phyloP scores from a whole-genome alignment of 495 filamentous ascomycete genomes.

The Cladorrhinum samala region DNA sequence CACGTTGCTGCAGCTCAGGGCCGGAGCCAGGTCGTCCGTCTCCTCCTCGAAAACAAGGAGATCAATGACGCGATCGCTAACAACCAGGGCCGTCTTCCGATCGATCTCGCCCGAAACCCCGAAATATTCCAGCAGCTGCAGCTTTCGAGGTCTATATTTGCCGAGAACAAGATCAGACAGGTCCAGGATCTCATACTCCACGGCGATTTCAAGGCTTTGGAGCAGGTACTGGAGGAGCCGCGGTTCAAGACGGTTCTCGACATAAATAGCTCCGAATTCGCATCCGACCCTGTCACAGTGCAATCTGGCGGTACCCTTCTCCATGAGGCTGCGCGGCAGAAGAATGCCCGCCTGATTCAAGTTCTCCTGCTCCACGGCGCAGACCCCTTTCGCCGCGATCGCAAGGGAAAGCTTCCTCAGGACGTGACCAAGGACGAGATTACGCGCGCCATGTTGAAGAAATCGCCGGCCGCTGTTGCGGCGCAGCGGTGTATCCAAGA shows the following conservation, averaged over 20 bases:
- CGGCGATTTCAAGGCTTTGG: slow-evolving; percentile 68
- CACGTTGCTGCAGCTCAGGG: slow-evolving; percentile 84
- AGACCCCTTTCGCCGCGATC: slow-evolving; percentile 93
- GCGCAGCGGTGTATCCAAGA: slow-evolving; percentile 96
- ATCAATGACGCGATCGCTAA: slow-evolving; percentile 92
- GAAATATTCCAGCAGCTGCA: slow-evolving; percentile 96
- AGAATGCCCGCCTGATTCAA: slow-evolving; percentile 78
- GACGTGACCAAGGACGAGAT: slow-evolving; percentile 95
- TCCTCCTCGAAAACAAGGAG: slow-evolving; percentile 69
- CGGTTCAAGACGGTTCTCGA: slow-evolving; percentile 79
- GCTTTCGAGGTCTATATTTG: slow-evolving; percentile 80
- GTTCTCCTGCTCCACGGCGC: slow-evolving; percentile 88
- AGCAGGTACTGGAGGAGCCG: slow-evolving; percentile 74
- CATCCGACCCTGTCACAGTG: slow-evolving; percentile 68
- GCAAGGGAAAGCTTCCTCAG: slow-evolving; percentile 90
- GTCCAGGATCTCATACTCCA: slow-evolving; percentile 69
- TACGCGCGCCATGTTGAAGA: slow-evolving; percentile 79
- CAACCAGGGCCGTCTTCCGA: slow-evolving; percentile 74
- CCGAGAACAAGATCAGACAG: slow-evolving; percentile 76
- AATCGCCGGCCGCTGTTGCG: slow-evolving; percentile 87
- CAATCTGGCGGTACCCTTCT: slow-evolving; percentile 80
- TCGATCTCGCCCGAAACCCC: slow-evolving; percentile 83
- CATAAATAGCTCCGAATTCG: slow-evolving; percentile 82
- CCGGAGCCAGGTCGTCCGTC: slow-evolving; percentile 66
- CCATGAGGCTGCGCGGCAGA: slow-evolving; percentile 86